A percentile compares a stretch with the other conserved stretches of the same genome.
These are phyloP conservation scores for Ajuga chamaepitys DNA, from an alignment of 257 asterid species.

Conservation along the genomic window DNA sequence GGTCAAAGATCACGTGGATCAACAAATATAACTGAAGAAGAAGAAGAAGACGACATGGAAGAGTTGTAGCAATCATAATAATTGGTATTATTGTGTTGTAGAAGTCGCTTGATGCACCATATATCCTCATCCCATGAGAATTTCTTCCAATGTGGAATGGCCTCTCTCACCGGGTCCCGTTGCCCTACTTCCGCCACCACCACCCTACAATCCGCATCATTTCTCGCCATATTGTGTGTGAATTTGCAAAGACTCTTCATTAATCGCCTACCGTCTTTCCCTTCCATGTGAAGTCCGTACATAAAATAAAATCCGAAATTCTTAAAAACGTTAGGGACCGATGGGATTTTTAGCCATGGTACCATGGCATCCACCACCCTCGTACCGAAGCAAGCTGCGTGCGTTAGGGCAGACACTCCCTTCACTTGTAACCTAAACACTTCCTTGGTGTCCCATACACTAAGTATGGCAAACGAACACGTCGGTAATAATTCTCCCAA, in stretches of 20 bases:
- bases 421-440: constrained; percentile 56
- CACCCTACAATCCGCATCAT: constrained; percentile 37
- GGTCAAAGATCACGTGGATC: constrained; percentile 76
- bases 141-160: constrained; percentile 68
- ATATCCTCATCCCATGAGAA: constrained; percentile 83
- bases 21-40: constrained; percentile 52
- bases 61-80: constrained; percentile 44
- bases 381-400: constrained; percentile 47
- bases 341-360: constrained; percentile 73
- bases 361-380: constrained; percentile 51
- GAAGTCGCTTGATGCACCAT: constrained; percentile 73
- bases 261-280: constrained; percentile 29
- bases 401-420: constrained; percentile 54
- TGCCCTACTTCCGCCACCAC: constrained; percentile 74
- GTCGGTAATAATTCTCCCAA: constrained; percentile 32
- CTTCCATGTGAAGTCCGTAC: constrained; percentile 74
- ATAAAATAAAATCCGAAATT: constrained; percentile 59
- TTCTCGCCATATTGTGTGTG: constrained; percentile 53
- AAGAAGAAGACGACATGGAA: constrained; percentile 20
- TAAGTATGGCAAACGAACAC: constrained; percentile 48
- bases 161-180: constrained; percentile 49
- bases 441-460: constrained; percentile 69
- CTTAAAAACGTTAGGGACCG: constrained; percentile 53
- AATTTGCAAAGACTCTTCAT: constrained; percentile 51
- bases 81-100: not conserved